Evolutionary conservation across 306 rosid species (phyloP), one percentile per base, ranked within the genome.

Genomic region (Cicer judaicum): DNA sequence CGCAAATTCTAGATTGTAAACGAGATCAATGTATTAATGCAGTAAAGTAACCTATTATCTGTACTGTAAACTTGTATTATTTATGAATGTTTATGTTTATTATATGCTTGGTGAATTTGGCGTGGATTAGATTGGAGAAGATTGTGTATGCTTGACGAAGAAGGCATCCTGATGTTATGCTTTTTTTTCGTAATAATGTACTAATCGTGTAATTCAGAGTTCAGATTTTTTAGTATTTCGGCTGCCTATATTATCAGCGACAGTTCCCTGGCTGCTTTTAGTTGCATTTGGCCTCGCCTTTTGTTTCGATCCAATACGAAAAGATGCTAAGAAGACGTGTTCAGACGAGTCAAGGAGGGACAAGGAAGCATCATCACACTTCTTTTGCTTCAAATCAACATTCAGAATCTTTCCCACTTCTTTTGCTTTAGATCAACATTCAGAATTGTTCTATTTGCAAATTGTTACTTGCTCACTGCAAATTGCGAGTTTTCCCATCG

Each of bases 11-110:
- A 46, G 41, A 34, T 68, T 49, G 34, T 46, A 49, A 68, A 50
- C 8, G n/a, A 68, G 73, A 68, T 8, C 46, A 36, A 52, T 69
- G 36, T 69, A 36, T 69, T 15, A 34, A 50, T 69, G 43, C 42
- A 44, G 61, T 34, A 38, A n/a, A 66, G 36, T 6, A 50, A n/a
- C 15, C 24, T 68, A n/a, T 8, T 66, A 34, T 68, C 13, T 59
- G 64, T 59, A 49, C 13, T 34, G 61, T 34, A 49, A 48, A 49
- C 29, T 48, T 68, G n/a, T 4, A 49, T n/a, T 49, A 34, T 64
- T 48, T 49, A 40, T 21, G 40, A 48, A 39, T 68, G 34, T 24
- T 24, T 24, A 49, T 67, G 34, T 29, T 59, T 59, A 11, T 41
- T 54, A 40, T 19, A 71, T 71, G 18, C 21, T 55, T 19, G 54